Base-by-base conservation (phyloP, 768 basidiomycete genomes). In the Kwoniella sp. region DNA sequence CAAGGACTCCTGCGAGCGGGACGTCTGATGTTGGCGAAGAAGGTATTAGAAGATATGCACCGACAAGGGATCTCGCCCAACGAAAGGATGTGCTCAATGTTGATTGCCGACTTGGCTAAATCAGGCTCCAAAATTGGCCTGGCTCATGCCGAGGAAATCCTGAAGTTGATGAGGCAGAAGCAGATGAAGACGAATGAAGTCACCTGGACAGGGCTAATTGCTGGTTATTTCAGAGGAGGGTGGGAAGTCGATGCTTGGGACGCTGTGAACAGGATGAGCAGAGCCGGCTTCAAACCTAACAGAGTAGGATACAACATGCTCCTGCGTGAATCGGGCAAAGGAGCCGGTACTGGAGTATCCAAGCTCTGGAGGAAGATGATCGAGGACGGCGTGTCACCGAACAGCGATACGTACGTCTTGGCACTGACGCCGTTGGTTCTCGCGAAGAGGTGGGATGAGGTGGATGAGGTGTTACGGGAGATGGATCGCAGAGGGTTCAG, bases 191-290 rank as follows among this genome's bases (percentile, higher is more conserved):
- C 91, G 0, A 94, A 89, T 75, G 86, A 87, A 65, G 85, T 92
- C 67, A 93, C 91, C 29, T 98, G 93, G 81, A 93, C 92, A 0
- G 83, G 87, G 1, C 83, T 96, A 55, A 83, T 96, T 54, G 83
- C 87, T 8, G 89, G 88, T 3, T 83, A 94, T 68, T 86, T 90
- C 75, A 85, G 87, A 29, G 86, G 85, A 17, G 87, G 84, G 72
- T 86, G 60, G 78, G 85, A 25, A 69, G 56, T 65, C 22, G 70
- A 79, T 48, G 82, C 4, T 70, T 81, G 60, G 61, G 51, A 63
- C 23, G 63, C 73, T 12, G 52, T 72, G 0, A 41, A 59, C 22
- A 50, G 75, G 38, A 91, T 92, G 88, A 84, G 83, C 73, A 82
- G 74, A 25, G 83, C 84, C 20, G 83, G 83, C 0, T 79, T 91